Conservation (phyloP, 1,284 basidiomycete genomes). For the Puccinia coronata region DNA sequence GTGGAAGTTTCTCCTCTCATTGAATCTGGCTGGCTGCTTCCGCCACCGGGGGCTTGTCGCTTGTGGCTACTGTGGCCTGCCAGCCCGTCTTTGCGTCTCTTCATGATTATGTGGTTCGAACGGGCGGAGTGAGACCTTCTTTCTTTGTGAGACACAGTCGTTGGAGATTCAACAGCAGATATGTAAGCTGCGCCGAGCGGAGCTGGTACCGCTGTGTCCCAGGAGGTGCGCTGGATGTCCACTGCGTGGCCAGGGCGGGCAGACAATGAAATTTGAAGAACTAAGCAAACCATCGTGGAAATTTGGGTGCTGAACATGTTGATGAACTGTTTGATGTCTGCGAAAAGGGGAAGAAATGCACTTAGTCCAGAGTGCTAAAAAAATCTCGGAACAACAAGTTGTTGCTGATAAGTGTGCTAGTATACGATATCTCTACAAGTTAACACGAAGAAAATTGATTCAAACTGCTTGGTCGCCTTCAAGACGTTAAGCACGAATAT, state of each 20-base stretch:
- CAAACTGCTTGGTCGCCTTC: not conserved
- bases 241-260: not conserved
- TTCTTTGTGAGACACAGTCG: not conserved
- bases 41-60: too few relatives aligned
- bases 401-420: not conserved
- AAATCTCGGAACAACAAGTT: not conserved
- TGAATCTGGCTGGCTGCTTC: too few relatives aligned
- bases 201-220: not conserved
- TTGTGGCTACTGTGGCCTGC: too few relatives aligned
- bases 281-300: not conserved
- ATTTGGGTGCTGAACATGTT: not conserved
- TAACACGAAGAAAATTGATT: not conserved
- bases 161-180: not conserved
- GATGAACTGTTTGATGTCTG: not conserved
- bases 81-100: too few relatives aligned
- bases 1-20: too few relatives aligned
- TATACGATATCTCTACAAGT: not conserved
- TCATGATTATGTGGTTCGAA: too few relatives aligned
- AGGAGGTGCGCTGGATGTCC: not conserved
- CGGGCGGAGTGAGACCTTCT: too few relatives aligned
- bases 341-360: not conserved
- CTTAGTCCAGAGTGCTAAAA: constrained; percentile 17
- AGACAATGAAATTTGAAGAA: not conserved
- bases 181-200: not conserved
- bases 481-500: not conserved